A percentile compares a stretch with the other conserved stretches of the same genome.
Evolutionary conservation across 2,329 filamentous ascomycete genomes (phyloP).

Genomic region (Verticillium longisporum): DNA sequence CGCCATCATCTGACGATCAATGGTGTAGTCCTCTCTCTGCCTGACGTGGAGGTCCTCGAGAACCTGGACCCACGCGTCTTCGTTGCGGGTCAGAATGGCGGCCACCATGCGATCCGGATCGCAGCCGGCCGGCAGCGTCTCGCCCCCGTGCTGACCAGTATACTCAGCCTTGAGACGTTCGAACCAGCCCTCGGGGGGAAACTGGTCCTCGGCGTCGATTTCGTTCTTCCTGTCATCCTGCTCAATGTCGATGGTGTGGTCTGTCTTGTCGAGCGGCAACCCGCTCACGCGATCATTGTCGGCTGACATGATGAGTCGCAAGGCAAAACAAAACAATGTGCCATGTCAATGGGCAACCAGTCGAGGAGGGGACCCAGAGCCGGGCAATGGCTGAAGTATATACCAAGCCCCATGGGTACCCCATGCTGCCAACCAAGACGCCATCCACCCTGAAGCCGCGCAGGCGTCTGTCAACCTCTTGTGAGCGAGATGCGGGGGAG

Average conservation of each 20-base stretch:
- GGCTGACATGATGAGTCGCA: not conserved
- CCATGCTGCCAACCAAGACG: not conserved
- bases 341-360: not conserved
- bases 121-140: slow-evolving; percentile 17
- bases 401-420: not conserved
- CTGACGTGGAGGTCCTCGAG: slow-evolving; percentile 28
- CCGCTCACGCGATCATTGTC: not conserved
- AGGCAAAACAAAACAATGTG: not conserved
- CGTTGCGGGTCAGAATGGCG: slow-evolving; percentile 18
- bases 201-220: not conserved
- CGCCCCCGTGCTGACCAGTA: slow-evolving; percentile 17
- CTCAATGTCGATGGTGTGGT: not conserved
- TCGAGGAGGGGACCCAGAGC: not conserved
- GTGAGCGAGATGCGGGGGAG: not conserved
- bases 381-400: not conserved
- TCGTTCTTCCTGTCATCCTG: not conserved
- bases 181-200: slow-evolving; percentile 14
- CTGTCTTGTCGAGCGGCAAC: not conserved
- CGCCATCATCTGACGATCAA: slow-evolving; percentile 32
- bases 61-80: slow-evolving; percentile 33
- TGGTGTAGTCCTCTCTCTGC: slow-evolving; percentile 37
- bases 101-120: slow-evolving; percentile 16
- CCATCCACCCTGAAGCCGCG: not conserved
- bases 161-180: slow-evolving; percentile 18
- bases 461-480: too few relatives aligned